These are phyloP conservation scores for Paraglomus brasilianum DNA, from an alignment of 192 early-diverging fungal species.

Conservation along the genomic window DNA sequence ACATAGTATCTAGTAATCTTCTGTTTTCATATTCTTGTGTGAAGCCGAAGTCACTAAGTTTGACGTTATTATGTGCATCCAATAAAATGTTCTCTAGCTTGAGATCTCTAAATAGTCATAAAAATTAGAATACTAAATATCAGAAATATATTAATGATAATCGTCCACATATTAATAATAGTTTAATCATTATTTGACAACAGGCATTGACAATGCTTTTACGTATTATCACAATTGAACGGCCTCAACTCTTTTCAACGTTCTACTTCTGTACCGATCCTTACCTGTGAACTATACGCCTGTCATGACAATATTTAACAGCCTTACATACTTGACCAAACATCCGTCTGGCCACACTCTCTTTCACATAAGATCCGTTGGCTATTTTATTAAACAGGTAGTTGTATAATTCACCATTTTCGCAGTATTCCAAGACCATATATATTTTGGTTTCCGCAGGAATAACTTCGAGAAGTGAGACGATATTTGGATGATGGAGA, in stretches of 20 bases:
- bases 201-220: neutral
- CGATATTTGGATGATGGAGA: slow-evolving; percentile 76
- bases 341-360: slow-evolving; percentile 45
- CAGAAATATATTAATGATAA: neutral
- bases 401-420: slow-evolving; percentile 64
- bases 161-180: too few relatives aligned
- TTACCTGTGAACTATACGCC: slow-evolving; percentile 55
- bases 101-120: slow-evolving; percentile 47
- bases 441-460: slow-evolving; percentile 72
- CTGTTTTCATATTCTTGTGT: slow-evolving; percentile 57
- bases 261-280: neutral
- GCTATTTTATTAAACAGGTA: slow-evolving; percentile 34
- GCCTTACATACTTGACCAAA: slow-evolving; percentile 52
- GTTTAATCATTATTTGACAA: neutral
- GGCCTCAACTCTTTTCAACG: too few relatives aligned
- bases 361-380: slow-evolving; percentile 43
- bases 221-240: neutral
- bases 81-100: slow-evolving; percentile 63
- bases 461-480: slow-evolving; percentile 75
- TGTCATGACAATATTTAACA: slow-evolving; percentile 52
- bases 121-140: neutral
- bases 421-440: slow-evolving; percentile 78
- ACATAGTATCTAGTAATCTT: slow-evolving; percentile 62
- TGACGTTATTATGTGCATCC: slow-evolving; percentile 56
- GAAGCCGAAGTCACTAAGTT: slow-evolving; percentile 69